Conservation (phyloP, 1,284 basidiomycete species). For the Boletus sp. region DNA sequence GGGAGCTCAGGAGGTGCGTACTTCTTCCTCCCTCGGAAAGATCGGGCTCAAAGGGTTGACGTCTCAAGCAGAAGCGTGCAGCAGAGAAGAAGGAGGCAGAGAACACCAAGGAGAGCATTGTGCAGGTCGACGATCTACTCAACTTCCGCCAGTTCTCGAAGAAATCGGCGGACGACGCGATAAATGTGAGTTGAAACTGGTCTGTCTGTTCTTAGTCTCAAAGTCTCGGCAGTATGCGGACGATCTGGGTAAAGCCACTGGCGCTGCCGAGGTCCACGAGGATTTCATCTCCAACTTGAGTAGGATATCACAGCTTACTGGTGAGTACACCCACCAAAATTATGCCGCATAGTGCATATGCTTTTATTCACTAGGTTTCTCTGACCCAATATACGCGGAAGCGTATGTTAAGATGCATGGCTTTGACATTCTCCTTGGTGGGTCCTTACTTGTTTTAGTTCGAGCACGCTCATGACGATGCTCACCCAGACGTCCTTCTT, state of each 20-base stretch:
- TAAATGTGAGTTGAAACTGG: slow-evolving; percentile 60
- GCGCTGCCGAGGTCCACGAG: slow-evolving; percentile 78
- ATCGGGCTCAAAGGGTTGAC: not conserved
- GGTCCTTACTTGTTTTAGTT: slow-evolving; percentile 1
- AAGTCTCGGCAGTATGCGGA: slow-evolving; percentile 69
- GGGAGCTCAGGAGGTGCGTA: slow-evolving; percentile 77
- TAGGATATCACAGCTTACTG: slow-evolving; percentile 93
- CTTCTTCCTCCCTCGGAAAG: not conserved
- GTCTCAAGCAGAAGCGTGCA: slow-evolving; percentile 61
- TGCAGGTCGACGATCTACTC: slow-evolving; percentile 93
- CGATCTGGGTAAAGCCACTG: slow-evolving; percentile 90
- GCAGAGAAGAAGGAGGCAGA: slow-evolving; percentile 84
- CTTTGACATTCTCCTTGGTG: slow-evolving; percentile 92
- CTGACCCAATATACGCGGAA: slow-evolving; percentile 97
- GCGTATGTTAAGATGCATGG: slow-evolving; percentile 98
- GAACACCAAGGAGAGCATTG: slow-evolving; percentile 64
- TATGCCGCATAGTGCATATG: not conserved
- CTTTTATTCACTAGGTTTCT: slow-evolving; percentile 66
- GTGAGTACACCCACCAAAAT: slow-evolving; percentile 33
- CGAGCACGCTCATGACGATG: not conserved
- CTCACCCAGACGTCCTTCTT: slow-evolving; percentile 76
- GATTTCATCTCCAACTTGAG: slow-evolving; percentile 97
- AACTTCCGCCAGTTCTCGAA: slow-evolving; percentile 94
- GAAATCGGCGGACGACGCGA: slow-evolving; percentile 76
- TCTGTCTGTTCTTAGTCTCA: slow-evolving; percentile 1